These are phyloP conservation scores for Agrocybe pediades DNA, from an alignment of 768 basidiomycete species.

Conservation along the genomic window DNA sequence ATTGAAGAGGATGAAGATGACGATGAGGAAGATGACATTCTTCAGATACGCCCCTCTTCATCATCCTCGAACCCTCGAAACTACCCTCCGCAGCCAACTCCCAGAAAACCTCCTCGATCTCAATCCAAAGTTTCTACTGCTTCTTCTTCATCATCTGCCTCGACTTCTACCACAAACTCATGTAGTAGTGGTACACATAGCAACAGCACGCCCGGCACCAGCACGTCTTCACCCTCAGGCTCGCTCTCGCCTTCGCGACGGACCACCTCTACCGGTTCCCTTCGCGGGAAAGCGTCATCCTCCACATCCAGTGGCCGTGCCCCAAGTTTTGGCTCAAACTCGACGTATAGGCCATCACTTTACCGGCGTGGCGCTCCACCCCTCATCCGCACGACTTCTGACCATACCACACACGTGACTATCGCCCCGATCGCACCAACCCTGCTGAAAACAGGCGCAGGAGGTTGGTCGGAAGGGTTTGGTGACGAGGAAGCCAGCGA, in stretches of 20 bases:
- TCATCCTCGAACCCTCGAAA: slow-evolving; percentile 10
- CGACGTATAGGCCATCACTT: slow-evolving; percentile 17
- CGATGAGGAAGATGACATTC: slow-evolving; percentile 47
- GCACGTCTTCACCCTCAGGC: slow-evolving; percentile 20
- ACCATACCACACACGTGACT: slow-evolving; percentile 33
- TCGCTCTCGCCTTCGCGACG: slow-evolving; percentile 25
- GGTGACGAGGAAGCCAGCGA: slow-evolving; percentile 47
- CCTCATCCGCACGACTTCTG: slow-evolving; percentile 25
- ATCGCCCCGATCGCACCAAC: slow-evolving; percentile 64
- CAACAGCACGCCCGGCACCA: slow-evolving; percentile 12
- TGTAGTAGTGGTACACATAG: slow-evolving; percentile 15
- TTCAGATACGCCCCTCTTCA: slow-evolving; percentile 59
- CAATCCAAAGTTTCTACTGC: slow-evolving; percentile 45
- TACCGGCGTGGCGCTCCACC: slow-evolving; percentile 28
- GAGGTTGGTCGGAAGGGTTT: slow-evolving; percentile 50
- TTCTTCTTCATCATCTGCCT: slow-evolving; percentile 42
- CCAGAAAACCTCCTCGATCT: slow-evolving; percentile 34
- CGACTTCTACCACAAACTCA: slow-evolving; percentile 26
- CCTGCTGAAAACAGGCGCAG: slow-evolving; percentile 74
- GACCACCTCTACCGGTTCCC: slow-evolving; percentile 9
- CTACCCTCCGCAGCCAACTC: slow-evolving; percentile 13
- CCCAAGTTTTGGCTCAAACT: slow-evolving; percentile 17
- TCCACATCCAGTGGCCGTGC: background rate
- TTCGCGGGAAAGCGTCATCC: slow-evolving; percentile 14
- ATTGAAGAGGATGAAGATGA: slow-evolving; percentile 36